Percentiles rank a stretch among this genome's conserved stretches.
Conservation (phyloP, 306 rosid species). For the Sicyos baderoa region DNA sequence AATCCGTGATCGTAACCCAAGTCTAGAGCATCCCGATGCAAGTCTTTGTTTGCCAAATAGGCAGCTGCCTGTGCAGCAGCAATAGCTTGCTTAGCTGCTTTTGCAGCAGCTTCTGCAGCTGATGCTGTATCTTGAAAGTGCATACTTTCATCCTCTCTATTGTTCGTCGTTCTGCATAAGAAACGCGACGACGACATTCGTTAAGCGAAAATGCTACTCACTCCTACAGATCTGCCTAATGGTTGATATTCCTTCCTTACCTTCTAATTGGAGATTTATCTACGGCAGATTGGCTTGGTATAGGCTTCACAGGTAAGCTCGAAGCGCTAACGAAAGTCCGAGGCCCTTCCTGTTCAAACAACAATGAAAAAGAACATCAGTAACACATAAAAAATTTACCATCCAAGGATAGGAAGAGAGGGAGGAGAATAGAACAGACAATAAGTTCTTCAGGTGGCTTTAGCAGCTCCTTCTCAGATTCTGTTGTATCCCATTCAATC, state of each 20-base stretch:
- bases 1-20: constrained; percentile 21
- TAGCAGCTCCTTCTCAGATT: constrained; percentile 79
- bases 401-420: background rate
- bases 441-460: constrained; percentile 73
- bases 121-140: constrained; percentile 49
- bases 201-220: background rate
- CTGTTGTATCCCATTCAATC: constrained; percentile 79
- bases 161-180: constrained; percentile 28
- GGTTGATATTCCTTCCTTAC: constrained; percentile 18
- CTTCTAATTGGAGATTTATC: constrained; percentile 26
- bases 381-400: background rate
- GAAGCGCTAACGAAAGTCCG: constrained; percentile 54
- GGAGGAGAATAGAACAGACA: constrained; percentile 32
- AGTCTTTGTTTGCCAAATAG: constrained; percentile 60
- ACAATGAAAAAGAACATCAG: background rate
- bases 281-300: constrained; percentile 29
- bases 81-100: constrained; percentile 69
- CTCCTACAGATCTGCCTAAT: background rate
- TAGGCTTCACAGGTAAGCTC: constrained; percentile 47
- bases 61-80: constrained; percentile 97
- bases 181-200: constrained; percentile 9
- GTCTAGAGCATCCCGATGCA: constrained; percentile 27
- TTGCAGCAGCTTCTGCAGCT: constrained; percentile 91
- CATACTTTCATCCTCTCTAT: constrained; percentile 28
- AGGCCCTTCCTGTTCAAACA: constrained; percentile 55